Conservation (phyloP, 352 stramenopile species). For the Aphanomyces stellatus region DNA sequence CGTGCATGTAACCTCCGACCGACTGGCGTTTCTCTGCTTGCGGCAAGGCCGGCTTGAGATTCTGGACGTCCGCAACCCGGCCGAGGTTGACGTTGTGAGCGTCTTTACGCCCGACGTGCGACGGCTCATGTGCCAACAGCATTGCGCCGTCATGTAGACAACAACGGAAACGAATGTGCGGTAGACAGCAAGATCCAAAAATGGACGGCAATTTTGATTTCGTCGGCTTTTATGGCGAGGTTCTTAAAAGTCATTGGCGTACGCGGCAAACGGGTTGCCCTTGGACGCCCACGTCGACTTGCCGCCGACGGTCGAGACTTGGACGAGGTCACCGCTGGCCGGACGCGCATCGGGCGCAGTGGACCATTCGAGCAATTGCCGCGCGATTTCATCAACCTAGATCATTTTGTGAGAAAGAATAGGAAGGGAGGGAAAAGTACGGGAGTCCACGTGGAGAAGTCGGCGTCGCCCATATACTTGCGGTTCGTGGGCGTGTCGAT, state of each 20-base stretch:
- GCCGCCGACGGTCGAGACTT: slow-evolving; percentile 49
- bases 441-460: slow-evolving; percentile 79
- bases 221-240: too few relatives aligned
- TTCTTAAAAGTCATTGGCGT: slow-evolving; percentile 25
- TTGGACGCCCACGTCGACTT: slow-evolving; percentile 52
- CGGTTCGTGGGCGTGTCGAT: slow-evolving; percentile 87
- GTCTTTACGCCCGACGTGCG: background rate
- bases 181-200: background rate
- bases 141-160: background rate
- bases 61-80: slow-evolving; percentile 11
- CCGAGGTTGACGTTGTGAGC: background rate
- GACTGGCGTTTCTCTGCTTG: slow-evolving; percentile 3
- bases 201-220: too few relatives aligned
- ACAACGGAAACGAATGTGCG: background rate
- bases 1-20: background rate
- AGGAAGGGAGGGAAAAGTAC: slow-evolving; percentile 22
- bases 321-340: slow-evolving; percentile 57
- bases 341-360: slow-evolving; percentile 28
- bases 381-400: slow-evolving; percentile 57
- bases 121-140: background rate
- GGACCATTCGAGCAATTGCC: slow-evolving; percentile 70
- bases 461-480: slow-evolving; percentile 76
- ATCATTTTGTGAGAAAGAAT: background rate
- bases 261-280: slow-evolving; percentile 62
- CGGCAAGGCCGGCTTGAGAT: slow-evolving; percentile 11